Conservation (phyloP, 2,329 filamentous ascomycete species). For the Clarireedia monteithiana region DNA sequence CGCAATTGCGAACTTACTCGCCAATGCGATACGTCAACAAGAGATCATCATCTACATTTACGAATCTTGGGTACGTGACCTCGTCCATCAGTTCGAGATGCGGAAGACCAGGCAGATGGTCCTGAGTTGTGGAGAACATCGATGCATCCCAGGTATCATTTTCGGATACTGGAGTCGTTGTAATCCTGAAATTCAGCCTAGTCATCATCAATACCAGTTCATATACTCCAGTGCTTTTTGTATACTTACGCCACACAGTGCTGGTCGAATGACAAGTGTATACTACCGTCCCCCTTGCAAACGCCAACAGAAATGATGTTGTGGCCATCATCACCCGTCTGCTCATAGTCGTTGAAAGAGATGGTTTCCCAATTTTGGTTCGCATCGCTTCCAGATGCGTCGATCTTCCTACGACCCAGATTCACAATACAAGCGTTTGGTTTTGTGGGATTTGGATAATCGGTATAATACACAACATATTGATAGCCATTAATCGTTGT, state of each 20-base stretch:
- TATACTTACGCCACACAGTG: constrained; percentile 20
- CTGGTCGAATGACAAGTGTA: constrained; percentile 23
- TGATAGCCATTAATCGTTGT: constrained; percentile 19
- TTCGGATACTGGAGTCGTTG: neutral
- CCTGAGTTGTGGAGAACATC: constrained; percentile 15
- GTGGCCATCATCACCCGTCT: constrained; percentile 21
- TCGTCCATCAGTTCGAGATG: constrained; percentile 16
- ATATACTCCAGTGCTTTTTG: neutral
- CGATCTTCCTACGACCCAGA: constrained; percentile 11
- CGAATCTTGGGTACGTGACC: constrained; percentile 23
- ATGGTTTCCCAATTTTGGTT: constrained; percentile 15
- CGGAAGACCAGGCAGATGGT: constrained; percentile 18
- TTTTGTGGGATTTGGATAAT: neutral
- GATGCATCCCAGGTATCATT: constrained; percentile 13
- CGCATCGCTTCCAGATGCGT: neutral
- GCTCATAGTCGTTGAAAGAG: constrained; percentile 19
- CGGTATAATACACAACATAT: constrained; percentile 21
- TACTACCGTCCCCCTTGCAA: constrained; percentile 20
- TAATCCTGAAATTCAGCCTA: constrained; percentile 20
- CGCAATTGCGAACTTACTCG: constrained; percentile 15
- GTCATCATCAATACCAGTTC: neutral
- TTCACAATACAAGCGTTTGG: constrained; percentile 13
- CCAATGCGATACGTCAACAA: constrained; percentile 23
- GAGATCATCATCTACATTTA: constrained; percentile 19
- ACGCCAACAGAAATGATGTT: constrained; percentile 22